A percentile compares a stretch with the other conserved stretches of the same genome.
Conservation (phyloP, 1,139 yeast species). For the Blastobotrys capitulatus region DNA sequence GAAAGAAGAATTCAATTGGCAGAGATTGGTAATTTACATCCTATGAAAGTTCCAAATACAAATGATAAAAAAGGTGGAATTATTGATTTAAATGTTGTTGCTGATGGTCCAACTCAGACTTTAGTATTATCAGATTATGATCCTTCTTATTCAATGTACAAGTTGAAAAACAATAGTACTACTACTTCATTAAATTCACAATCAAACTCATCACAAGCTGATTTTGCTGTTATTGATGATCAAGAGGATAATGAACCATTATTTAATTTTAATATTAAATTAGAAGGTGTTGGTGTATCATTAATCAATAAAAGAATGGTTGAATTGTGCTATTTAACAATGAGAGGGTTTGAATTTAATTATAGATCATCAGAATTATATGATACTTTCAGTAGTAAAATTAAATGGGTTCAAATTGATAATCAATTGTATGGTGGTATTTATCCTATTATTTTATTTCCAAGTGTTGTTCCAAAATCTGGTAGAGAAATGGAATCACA, state of each 20-base stretch:
- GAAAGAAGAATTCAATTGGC: constrained; percentile 80
- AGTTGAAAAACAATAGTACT: constrained; percentile 29
- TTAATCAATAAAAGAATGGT: constrained; percentile 63
- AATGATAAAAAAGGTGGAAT: constrained; percentile 38
- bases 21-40: constrained; percentile 86
- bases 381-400: constrained; percentile 70
- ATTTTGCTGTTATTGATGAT: constrained; percentile 52
- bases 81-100: constrained; percentile 86
- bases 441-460: constrained; percentile 86
- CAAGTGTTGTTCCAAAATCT: constrained; percentile 83
- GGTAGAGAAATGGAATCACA: constrained; percentile 80
- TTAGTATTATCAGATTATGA: constrained; percentile 80
- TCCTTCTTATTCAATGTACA: constrained; percentile 69
- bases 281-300: constrained; percentile 90
- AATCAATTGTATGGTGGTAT: constrained; percentile 86
- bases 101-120: constrained; percentile 94
- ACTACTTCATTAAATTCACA: constrained; percentile 7
- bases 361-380: constrained; percentile 81
- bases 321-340: constrained; percentile 77
- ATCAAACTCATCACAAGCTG: constrained; percentile 26
- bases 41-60: constrained; percentile 67
- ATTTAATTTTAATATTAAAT: constrained; percentile 51
- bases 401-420: constrained; percentile 94
- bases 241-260: constrained; percentile 51
- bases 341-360: constrained; percentile 74